Percentiles rank a stretch among this genome's conserved stretches.
These are phyloP conservation scores for Poterioochromonas sp. DNA, from an alignment of 352 stramenopile species.

Conservation along the genomic window DNA sequence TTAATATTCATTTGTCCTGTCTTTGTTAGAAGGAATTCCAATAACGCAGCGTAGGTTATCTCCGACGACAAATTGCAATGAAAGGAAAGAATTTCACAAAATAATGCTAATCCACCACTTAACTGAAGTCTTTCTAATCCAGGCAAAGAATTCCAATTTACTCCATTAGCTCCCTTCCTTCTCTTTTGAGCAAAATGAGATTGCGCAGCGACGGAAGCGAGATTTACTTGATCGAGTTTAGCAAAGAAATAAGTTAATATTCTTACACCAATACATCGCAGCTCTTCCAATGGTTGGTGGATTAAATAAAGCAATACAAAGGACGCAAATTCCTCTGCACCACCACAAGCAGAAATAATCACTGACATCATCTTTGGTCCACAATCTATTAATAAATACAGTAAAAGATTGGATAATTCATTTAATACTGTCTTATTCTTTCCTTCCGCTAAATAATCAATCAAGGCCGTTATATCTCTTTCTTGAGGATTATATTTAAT, in stretches of 20 bases:
- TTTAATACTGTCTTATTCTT: constrained; percentile 5
- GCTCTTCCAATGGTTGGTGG: constrained; percentile 13
- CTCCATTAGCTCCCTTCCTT: background rate
- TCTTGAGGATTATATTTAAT: background rate
- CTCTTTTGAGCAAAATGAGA: background rate
- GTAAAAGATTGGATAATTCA: constrained; percentile 15
- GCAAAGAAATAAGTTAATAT: constrained; percentile 20
- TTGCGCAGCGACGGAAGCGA: background rate
- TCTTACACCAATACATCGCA: constrained; percentile 22
- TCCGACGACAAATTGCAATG: background rate
- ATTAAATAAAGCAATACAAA: constrained; percentile 25
- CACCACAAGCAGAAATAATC: background rate
- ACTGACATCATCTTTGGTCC: background rate
- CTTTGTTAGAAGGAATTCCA: constrained; percentile 27
- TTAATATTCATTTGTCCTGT: background rate
- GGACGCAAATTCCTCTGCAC: constrained; percentile 22
- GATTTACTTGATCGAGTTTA: background rate
- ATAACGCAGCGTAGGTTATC: constrained; percentile 12
- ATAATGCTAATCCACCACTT: constrained; percentile 20
- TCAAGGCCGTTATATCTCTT: background rate
- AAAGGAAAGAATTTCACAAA: constrained; percentile 11
- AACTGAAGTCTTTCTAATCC: background rate
- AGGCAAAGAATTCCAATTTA: background rate
- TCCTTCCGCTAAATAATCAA: background rate
- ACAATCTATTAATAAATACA: constrained; percentile 20